These are phyloP conservation scores for Lactifluus piperatus DNA, from an alignment of 768 basidiomycete genomes.

Conservation along the genomic window DNA sequence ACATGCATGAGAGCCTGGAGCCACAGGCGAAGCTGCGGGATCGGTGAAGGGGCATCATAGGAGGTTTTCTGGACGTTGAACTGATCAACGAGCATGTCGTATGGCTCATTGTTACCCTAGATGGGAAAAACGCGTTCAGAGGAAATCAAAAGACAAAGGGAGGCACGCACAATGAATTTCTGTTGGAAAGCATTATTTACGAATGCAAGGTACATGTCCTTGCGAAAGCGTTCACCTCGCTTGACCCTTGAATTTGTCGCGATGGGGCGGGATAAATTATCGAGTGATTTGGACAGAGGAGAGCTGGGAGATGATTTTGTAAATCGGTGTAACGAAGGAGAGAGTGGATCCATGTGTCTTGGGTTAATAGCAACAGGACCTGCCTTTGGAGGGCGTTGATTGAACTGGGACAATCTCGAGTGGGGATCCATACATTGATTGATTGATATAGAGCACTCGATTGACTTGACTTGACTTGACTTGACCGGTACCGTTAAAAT, in stretches of 20 bases:
- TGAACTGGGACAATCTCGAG: slow-evolving; percentile 66
- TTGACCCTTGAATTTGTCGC: slow-evolving; percentile 73
- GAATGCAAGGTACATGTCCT: slow-evolving; percentile 79
- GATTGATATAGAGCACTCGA: too few relatives aligned
- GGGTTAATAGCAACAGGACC: slow-evolving; percentile 44
- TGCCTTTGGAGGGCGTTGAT: slow-evolving; percentile 58
- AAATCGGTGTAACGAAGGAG: slow-evolving; percentile 37
- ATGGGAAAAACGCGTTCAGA: neutral
- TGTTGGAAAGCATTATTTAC: slow-evolving; percentile 74
- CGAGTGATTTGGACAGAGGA: neutral
- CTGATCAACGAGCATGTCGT: slow-evolving; percentile 83
- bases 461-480: too few relatives aligned
- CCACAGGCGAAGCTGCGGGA: slow-evolving; percentile 65
- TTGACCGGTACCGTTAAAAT: too few relatives aligned
- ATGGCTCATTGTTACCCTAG: slow-evolving; percentile 67
- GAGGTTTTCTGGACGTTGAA: slow-evolving; percentile 51
- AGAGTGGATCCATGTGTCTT: slow-evolving; percentile 37
- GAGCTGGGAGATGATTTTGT: slow-evolving; percentile 26
- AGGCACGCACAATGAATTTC: slow-evolving; percentile 51
- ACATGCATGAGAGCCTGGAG: slow-evolving; percentile 84
- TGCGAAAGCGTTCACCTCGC: slow-evolving; percentile 65
- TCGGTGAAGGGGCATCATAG: slow-evolving; percentile 27
- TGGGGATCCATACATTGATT: slow-evolving; percentile 69
- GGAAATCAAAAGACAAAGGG: slow-evolving; percentile 7
- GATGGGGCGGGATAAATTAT: slow-evolving; percentile 43